Base-by-base conservation (phyloP, 306 rosid species). In the Elaeagnus macrophylla region DNA sequence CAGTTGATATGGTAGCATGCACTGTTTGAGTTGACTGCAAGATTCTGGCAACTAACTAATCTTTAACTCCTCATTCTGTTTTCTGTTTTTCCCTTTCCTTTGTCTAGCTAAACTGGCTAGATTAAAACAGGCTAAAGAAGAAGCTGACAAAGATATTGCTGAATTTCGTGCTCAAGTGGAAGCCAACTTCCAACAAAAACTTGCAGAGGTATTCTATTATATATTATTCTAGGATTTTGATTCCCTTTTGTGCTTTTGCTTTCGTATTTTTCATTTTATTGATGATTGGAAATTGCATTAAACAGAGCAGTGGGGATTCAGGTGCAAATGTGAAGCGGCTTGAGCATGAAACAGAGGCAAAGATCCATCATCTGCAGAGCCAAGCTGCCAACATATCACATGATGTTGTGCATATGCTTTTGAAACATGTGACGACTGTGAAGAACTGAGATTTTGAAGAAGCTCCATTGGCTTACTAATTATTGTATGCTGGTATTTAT, bases 321-420 rank as follows among this genome's bases (percentile, higher is more conserved):
- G 96, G 95, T 58, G 99, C 96, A 16, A 91, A 87, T 64, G 99
- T 84, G 39, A 84, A 87, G 87, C 87, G 95, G 53, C 96, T 91
- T 51, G 99, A 87, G 59, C 49, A 47, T 7, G 99, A 91, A 75
- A 91, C 99, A 5, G 77, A 72, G 7, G 73, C 13, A 25, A 87
- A 87, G 79, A 91, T 87, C 55, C 54, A 66, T 12, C 83, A 82
- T 59, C 83, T 91, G 69, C 62, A 75, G 58, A 56, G 51, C 7
- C 87, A 87, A 56, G 81, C 84, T 56, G 69, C 76, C 9, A 84
- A 89, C 72, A 79, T 93, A 15, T 43, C 35, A 12, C 12, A 59
- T 45, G 44, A 47, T 39, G 47, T 47, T 36, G 51, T 36, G 18
- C 11, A 10, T 39, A 47, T 59, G 64, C 54, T 47, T 48, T 35